phyloP scores from a whole-genome alignment of 2,329 filamentous ascomycete genomes.

The Plenodomus biglobosus region DNA sequence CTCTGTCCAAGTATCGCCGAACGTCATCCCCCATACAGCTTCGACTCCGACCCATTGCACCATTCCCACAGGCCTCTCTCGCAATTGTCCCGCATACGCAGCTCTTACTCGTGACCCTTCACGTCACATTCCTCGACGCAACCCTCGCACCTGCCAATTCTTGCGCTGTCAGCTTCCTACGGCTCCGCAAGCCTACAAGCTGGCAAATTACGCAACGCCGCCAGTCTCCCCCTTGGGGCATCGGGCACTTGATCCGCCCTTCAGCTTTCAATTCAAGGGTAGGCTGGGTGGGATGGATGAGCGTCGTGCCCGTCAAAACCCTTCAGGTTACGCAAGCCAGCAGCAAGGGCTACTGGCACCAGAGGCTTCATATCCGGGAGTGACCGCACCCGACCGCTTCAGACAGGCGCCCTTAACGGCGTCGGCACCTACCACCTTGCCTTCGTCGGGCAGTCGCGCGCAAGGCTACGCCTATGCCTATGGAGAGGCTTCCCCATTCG shows the following conservation, averaged over 20 bases:
- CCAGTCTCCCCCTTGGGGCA: conserved; percentile 67
- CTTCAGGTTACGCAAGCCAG: conserved; percentile 62
- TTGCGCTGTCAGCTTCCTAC: conserved; percentile 15
- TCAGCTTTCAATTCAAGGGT: conserved; percentile 57
- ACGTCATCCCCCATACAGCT: conserved; percentile 25
- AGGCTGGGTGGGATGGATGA: conserved; percentile 72
- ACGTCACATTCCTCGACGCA: neutral
- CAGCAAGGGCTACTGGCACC: conserved; percentile 51
- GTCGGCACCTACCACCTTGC: conserved; percentile 45
- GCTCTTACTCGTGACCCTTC: conserved; percentile 11
- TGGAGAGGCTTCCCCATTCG: conserved; percentile 57
- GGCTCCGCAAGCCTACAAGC: conserved; percentile 54
- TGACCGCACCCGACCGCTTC: conserved; percentile 52
- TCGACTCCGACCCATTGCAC: neutral
- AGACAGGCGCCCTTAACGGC: conserved; percentile 50
- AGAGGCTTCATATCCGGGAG: conserved; percentile 47
- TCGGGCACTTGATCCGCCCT: conserved; percentile 60
- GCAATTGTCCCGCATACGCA: conserved; percentile 1
- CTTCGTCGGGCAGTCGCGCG: conserved; percentile 44
- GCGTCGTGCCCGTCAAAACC: conserved; percentile 72
- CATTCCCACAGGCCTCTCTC: neutral
- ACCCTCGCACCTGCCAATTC: conserved; percentile 8
- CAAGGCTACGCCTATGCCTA: conserved; percentile 54
- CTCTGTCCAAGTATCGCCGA: conserved; percentile 28
- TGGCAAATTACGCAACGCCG: conserved; percentile 65